phyloP scores from a whole-genome alignment of 495 filamentous ascomycete species.

The Aspergillus taichungensis region DNA sequence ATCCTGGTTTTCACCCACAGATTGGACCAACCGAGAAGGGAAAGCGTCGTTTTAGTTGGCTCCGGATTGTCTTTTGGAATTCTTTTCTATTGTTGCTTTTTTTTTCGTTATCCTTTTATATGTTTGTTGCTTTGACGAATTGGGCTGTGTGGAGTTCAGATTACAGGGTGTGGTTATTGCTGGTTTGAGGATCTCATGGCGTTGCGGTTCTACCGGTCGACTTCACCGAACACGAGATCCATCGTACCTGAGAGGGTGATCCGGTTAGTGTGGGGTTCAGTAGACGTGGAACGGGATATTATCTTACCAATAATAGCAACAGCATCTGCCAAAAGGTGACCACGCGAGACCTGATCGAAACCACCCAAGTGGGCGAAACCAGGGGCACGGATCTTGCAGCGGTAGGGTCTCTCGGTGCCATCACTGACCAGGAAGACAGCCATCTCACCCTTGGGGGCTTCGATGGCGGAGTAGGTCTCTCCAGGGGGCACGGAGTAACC shows the following conservation, averaged over 20 bases:
- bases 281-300: neutral
- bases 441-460: constrained; percentile 99
- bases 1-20: too few relatives aligned
- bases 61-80: too few relatives aligned
- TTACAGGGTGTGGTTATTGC: constrained; percentile 4
- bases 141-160: constrained; percentile 7
- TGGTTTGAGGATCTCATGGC: constrained; percentile 1
- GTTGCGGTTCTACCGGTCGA: constrained; percentile 47
- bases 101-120: neutral
- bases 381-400: constrained; percentile 94
- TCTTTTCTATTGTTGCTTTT: too few relatives aligned
- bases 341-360: constrained; percentile 86
- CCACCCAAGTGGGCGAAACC: constrained; percentile 93
- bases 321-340: constrained; percentile 92
- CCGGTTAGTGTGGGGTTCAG: constrained; percentile 4
- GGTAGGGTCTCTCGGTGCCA: constrained; percentile 90
- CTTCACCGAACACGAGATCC: constrained; percentile 76
- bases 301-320: constrained; percentile 80
- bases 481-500: constrained; percentile 96
- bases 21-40: too few relatives aligned
- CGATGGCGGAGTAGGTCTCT: constrained; percentile 95
- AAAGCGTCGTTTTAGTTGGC: too few relatives aligned
- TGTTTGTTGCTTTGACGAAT: constrained; percentile 2
- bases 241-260: constrained; percentile 48
- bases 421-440: constrained; percentile 96